These are phyloP conservation scores for Prunus fruticosa DNA, from an alignment of 306 rosid genomes.

Conservation along the genomic window DNA sequence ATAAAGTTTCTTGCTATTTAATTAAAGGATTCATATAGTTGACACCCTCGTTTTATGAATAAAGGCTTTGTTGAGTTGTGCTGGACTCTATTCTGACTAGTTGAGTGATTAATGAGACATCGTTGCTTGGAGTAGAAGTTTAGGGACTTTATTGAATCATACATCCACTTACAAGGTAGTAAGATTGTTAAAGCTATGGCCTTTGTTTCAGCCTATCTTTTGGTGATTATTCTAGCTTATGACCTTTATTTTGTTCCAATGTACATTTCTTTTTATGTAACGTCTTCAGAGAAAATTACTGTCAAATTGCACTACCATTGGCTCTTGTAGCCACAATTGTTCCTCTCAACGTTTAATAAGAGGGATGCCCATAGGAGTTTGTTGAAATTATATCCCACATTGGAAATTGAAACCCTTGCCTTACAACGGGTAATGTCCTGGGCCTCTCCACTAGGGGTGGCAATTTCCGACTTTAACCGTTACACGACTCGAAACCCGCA, in stretches of 20 bases:
- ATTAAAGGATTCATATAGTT: not conserved
- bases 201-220: not conserved
- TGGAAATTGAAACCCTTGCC: not conserved
- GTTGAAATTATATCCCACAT: not conserved
- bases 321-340: not conserved
- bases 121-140: not conserved
- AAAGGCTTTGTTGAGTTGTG: not conserved
- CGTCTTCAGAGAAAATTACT: not conserved
- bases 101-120: not conserved
- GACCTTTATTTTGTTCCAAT: not conserved
- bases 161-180: not conserved
- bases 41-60: not conserved
- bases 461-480: too few relatives aligned
- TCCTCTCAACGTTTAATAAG: not conserved
- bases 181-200: not conserved
- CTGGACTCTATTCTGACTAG: not conserved
- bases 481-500: too few relatives aligned
- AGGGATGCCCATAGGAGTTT: not conserved
- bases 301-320: not conserved
- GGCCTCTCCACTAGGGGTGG: too few relatives aligned
- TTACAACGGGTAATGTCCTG: not conserved
- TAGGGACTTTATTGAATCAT: not conserved
- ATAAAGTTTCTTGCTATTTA: not conserved
- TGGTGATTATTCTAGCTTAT: not conserved
- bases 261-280: not conserved